Evolutionary conservation across 192 early-diverging fungal species (phyloP).

Genomic region (Haplosporangium gracile): DNA sequence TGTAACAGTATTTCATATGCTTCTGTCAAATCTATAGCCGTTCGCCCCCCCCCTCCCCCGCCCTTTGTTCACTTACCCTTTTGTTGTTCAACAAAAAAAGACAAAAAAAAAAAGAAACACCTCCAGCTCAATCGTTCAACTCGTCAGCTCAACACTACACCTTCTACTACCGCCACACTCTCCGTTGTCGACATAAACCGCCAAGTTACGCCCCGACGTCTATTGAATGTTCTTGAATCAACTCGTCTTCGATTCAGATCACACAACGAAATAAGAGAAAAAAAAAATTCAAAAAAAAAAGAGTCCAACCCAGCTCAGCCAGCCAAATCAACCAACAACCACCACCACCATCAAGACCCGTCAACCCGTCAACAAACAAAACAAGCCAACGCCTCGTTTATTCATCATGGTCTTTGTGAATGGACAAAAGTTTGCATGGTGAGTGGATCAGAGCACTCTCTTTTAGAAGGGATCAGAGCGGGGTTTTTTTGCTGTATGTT

Average conservation of each 20-base stretch:
- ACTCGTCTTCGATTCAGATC: not conserved
- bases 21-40: slow-evolving; percentile 40
- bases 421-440: slow-evolving; percentile 62
- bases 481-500: not conserved
- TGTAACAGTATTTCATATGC: slow-evolving; percentile 18
- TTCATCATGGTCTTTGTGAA: slow-evolving; percentile 50
- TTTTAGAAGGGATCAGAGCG: not conserved
- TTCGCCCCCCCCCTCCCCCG: slow-evolving; percentile 12
- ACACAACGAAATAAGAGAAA: not conserved
- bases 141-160: not conserved
- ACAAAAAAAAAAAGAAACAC: slow-evolving; percentile 9
- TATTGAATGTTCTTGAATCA: slow-evolving; percentile 9
- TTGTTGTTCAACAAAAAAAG: slow-evolving; percentile 19
- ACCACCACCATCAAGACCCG: not conserved
- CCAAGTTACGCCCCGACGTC: not conserved
- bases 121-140: not conserved
- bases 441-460: slow-evolving; percentile 5
- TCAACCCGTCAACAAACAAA: not conserved
- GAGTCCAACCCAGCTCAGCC: slow-evolving; percentile 1
- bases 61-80: slow-evolving; percentile 10
- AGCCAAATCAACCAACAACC: not conserved
- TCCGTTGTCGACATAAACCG: not conserved
- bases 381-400: not conserved
- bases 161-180: not conserved
- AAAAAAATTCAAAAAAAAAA: slow-evolving; percentile 13